Evolutionary conservation across 345 rosid genomes (phyloP), one percentile per base, ranked within the genome.

Genomic region (Mangifera indica): DNA sequence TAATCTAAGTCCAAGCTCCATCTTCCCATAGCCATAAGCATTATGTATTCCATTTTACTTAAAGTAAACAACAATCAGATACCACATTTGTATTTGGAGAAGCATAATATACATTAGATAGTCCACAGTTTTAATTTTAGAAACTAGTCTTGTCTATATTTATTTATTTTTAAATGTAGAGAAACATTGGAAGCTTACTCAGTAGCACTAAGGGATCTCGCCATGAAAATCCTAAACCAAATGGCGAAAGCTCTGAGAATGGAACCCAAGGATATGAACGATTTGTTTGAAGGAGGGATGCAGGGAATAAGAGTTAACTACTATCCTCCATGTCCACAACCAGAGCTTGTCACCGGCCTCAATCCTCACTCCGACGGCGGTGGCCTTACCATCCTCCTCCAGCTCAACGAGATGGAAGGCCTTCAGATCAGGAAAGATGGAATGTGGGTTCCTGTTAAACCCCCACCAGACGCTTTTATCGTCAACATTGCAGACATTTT

Each of bases 311-410:
- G 72, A 40, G 66, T 71, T 63, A 72, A 66, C 22, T 77, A 72
- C 63, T 72, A 65, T 61, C 76, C 69, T 67, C 79, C 79, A 11
- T 85, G 88, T 53, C 79, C 83, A 4, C 73, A 81, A 65, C 83
- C 81, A 0, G 76, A 83, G 32, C 75, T 71, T 40, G 78, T 72
- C 0, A 77, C 75, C 3, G 88, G 88, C 26, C 78, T 79, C 10
- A 73, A 57, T 56, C 75, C 86, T 48, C 84, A 83, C 70, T 85
- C 81, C 1, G 42, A 37, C 42, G 2, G 69, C 1, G 14, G 0
- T 17, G 67, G 46, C 9, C 32, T 71, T 4, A 66, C 73, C 25
- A 65, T 78, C 34, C 75, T 74, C n/a, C 60, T 74, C 53, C 78
- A 78, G 46, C 7, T 71, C 69, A 79, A 71, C 29, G 76, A 66